Evolutionary conservation across 2,329 filamentous ascomycete genomes (phyloP).

Genomic region (Ophiosphaerella narmari): DNA sequence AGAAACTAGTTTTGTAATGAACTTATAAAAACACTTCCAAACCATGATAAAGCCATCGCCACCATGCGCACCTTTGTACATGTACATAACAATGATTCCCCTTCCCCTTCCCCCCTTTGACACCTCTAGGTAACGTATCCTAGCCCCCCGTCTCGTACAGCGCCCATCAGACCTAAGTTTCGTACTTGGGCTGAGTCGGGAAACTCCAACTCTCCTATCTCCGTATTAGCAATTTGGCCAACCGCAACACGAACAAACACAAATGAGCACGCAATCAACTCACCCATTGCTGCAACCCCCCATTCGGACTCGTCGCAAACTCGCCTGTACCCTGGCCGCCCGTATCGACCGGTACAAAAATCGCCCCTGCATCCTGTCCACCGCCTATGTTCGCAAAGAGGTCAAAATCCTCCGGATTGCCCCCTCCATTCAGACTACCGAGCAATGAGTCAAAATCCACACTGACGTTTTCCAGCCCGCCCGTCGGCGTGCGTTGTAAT

Average conservation of each 20-base stretch:
- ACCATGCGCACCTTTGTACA: background rate
- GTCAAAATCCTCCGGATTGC: conserved; percentile 30
- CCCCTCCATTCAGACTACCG: conserved; percentile 29
- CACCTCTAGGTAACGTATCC: background rate
- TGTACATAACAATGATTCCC: too few relatives aligned
- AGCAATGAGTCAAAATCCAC: conserved; percentile 42
- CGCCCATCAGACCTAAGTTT: conserved; percentile 10
- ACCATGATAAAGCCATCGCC: background rate
- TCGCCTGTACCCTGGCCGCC: conserved; percentile 12
- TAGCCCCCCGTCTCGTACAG: background rate
- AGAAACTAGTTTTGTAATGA: background rate
- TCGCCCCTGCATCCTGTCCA: conserved; percentile 35
- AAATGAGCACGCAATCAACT: conserved; percentile 7
- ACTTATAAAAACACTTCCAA: background rate
- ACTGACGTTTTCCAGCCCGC: conserved; percentile 30
- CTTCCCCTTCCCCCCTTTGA: too few relatives aligned
- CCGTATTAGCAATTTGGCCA: too few relatives aligned
- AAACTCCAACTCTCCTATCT: conserved; percentile 38
- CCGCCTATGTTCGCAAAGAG: conserved; percentile 27
- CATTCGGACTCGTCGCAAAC: conserved; percentile 33
- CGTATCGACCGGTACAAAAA: conserved; percentile 43
- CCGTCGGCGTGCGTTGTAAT: conserved; percentile 29
- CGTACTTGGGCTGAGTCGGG: conserved; percentile 23
- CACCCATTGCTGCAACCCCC: conserved; percentile 39
- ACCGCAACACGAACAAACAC: background rate